A percentile compares a stretch with the other conserved stretches of the same genome.
Conservation (phyloP, 805 yeast species). For the Teunomyces kruisii region DNA sequence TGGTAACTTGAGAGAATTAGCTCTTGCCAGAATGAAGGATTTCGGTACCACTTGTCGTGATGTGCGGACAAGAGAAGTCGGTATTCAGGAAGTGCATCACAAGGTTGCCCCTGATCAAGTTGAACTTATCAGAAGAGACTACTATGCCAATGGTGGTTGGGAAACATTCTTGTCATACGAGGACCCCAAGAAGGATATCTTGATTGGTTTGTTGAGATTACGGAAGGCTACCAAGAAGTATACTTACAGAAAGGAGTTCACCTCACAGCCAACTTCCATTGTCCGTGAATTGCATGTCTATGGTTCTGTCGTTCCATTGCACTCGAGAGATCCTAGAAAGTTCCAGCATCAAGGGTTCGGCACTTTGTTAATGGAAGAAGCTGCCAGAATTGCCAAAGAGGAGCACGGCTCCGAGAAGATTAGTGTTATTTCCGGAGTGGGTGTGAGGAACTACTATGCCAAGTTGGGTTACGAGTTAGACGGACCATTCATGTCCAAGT, state of each 20-base stretch:
- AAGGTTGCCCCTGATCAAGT: conserved; percentile 97
- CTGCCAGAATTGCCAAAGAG: conserved; percentile 90
- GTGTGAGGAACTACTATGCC: conserved; percentile 94
- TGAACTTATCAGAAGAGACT: conserved; percentile 91
- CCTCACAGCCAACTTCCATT: conserved; percentile 79
- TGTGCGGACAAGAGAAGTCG: conserved; percentile 96
- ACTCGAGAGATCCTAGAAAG: conserved; percentile 93
- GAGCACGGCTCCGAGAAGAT: conserved; percentile 93
- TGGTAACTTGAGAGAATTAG: conserved; percentile 93
- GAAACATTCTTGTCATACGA: conserved; percentile 95
- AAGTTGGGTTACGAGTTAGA: conserved; percentile 88
- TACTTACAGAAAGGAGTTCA: conserved; percentile 88
- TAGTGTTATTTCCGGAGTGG: conserved; percentile 95
- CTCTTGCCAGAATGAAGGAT: conserved; percentile 96
- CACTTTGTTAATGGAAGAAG: conserved; percentile 96
- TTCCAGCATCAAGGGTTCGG: conserved; percentile 99
- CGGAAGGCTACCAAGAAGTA: conserved; percentile 86
- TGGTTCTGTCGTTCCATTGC: conserved; percentile 96
- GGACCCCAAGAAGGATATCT: conserved; percentile 94
- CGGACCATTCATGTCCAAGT: conserved; percentile 96
- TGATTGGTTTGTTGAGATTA: conserved; percentile 85
- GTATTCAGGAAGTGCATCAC: conserved; percentile 97
- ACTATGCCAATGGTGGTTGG: conserved; percentile 98
- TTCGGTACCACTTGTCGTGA: conserved; percentile 95
- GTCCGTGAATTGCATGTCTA: conserved; percentile 98